A percentile compares a stretch with the other conserved stretches of the same genome.
These are phyloP conservation scores for Aspergillus fumigatiaffinis DNA, from an alignment of 2,329 filamentous ascomycete genomes.

Conservation along the genomic window DNA sequence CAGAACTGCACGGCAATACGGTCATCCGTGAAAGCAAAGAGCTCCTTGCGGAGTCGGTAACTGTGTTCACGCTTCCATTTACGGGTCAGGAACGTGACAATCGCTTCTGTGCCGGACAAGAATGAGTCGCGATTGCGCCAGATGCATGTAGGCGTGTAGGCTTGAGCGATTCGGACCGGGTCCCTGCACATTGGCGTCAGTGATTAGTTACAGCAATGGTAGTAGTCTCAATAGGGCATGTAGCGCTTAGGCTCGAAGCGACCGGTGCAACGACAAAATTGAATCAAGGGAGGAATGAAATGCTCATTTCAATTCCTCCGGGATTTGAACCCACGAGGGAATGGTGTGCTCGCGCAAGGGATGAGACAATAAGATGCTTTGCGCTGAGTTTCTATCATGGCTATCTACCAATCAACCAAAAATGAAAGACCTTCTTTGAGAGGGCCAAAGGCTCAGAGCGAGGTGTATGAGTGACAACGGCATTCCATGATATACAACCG, in stretches of 20 bases:
- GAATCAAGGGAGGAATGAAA: neutral
- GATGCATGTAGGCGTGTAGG: conserved; percentile 71
- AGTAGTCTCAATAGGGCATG: neutral
- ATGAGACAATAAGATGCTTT: neutral
- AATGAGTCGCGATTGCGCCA: conserved; percentile 78
- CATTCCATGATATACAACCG: neutral
- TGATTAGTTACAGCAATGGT: neutral
- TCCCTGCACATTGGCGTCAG: conserved; percentile 46
- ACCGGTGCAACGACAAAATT: neutral
- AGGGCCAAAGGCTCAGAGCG: neutral
- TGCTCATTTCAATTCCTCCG: neutral
- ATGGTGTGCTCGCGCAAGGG: conserved; percentile 4
- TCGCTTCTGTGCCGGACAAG: conserved; percentile 63
- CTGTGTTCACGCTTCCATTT: conserved; percentile 72
- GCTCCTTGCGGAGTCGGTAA: conserved; percentile 75
- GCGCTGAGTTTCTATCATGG: neutral
- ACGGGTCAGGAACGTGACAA: conserved; percentile 62
- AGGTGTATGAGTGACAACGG: neutral
- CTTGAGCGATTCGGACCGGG: conserved; percentile 61
- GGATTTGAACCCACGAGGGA: neutral
- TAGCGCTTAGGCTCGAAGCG: neutral
- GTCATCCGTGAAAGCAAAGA: conserved; percentile 72
- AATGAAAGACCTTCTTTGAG: neutral
- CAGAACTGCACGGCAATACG: conserved; percentile 87
- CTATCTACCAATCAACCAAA: neutral